Evolutionary conservation across 495 filamentous ascomycete genomes (phyloP), one percentile per base, ranked within the genome.

Genomic region (Xylaria acuta): DNA sequence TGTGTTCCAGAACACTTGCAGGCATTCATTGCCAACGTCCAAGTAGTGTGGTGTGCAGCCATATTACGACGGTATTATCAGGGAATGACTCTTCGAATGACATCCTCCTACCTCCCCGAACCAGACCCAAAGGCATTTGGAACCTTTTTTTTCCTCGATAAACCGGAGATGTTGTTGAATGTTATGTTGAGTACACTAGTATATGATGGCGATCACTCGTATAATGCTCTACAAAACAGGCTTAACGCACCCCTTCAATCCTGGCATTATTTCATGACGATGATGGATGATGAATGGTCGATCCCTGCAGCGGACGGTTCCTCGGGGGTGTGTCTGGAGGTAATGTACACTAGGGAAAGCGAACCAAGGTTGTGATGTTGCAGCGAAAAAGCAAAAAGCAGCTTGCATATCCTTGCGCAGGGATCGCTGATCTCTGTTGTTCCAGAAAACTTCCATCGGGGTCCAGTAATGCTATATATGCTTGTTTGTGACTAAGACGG

Each of bases 381-480:
- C 62, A 49, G 62, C 62, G 20, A 25, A 54, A 67, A 41, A 67
- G 47, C 49, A 67, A 67, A 67, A 41, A n/a, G 34, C 18, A 7
- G 30, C 45, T 22, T 30, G 30, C 65, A 54, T 34, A 59, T 47
- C 66, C 47, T 62, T 49, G 40, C 43, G 67, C 58, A 51, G 68
- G 56, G 58, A 64, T 70, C 16, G 45, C 32, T 18, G 58, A 64
- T 70, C 67, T 49, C 40, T 59, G 43, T 11, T 63, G 67, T 70
- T 60, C 67, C 56, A 49, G 67, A 70, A 70, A 70, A 62, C 54
- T 70, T 70, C 67, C 43, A 70, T 70, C 54, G 32, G 56, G 65
- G 65, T 43, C 34, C 49, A 18, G 34, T 49, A 40, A 14, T 68
- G 54, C 1, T 12, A 3, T 58, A 6, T 53, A 32, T 8, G 51